A percentile compares a stretch with the other conserved stretches of the same genome.
phyloP scores from a whole-genome alignment of 495 filamentous ascomycete species.

The Hypoxylon fuscum region DNA sequence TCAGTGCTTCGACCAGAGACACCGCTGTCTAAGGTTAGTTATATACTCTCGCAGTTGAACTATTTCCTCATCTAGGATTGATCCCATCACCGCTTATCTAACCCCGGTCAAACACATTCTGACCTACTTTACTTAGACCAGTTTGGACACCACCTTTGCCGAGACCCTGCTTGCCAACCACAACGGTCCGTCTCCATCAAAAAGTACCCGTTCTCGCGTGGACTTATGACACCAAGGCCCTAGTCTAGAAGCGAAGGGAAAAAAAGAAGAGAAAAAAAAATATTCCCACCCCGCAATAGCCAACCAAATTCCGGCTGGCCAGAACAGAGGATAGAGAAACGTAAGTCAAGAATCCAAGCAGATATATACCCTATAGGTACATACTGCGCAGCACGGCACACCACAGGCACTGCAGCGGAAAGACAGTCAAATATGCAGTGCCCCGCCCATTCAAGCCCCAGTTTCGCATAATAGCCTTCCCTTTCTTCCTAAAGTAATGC shows the following conservation, averaged over 20 bases:
- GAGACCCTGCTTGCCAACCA: constrained; percentile 37
- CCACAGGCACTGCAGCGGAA: constrained; percentile 37
- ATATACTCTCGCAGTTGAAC: constrained; percentile 19
- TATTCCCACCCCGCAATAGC: constrained; percentile 31
- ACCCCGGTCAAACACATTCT: constrained; percentile 40
- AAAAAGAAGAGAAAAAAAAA: constrained; percentile 20
- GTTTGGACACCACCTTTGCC: constrained; percentile 19
- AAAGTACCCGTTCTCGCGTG: constrained; percentile 37
- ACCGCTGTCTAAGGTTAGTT: constrained; percentile 15
- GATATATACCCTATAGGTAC: constrained; percentile 1
- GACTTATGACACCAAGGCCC: constrained; percentile 31
- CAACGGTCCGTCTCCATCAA: constrained; percentile 35
- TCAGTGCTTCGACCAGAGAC: constrained; percentile 19
- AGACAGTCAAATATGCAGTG: constrained; percentile 45
- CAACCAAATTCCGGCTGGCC: constrained; percentile 1
- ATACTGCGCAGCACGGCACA: constrained; percentile 30
- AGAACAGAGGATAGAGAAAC: constrained; percentile 8
- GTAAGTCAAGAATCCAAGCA: not conserved
- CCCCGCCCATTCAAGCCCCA: constrained; percentile 43
- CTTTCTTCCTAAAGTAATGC: constrained; percentile 28
- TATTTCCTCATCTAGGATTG: constrained; percentile 28
- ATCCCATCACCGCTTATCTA: constrained; percentile 39
- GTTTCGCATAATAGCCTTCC: constrained; percentile 37
- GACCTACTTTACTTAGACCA: constrained; percentile 30
- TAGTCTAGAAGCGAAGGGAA: constrained; percentile 22